These are phyloP conservation scores for Spongiforma sp. DNA, from an alignment of 1,284 basidiomycete genomes.

Conservation along the genomic window DNA sequence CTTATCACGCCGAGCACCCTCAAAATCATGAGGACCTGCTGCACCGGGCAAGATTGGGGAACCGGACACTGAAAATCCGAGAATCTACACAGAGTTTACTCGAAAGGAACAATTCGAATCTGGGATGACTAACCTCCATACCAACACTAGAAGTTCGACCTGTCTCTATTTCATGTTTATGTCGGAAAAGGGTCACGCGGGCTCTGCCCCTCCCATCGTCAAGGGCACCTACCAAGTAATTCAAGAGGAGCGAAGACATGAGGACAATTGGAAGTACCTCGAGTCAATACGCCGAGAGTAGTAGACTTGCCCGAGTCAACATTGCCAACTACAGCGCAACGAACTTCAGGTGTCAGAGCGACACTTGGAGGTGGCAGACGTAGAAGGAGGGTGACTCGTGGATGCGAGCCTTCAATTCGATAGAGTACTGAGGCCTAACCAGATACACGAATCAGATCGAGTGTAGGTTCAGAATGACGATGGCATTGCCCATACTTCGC, in stretches of 20 bases:
- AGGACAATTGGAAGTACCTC: constrained; percentile 49
- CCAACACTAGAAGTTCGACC: constrained; percentile 95
- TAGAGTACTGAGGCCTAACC: constrained; percentile 61
- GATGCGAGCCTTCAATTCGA: constrained; percentile 49
- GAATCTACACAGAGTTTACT: constrained; percentile 56
- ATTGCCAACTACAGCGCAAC: constrained; percentile 96
- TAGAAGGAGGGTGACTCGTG: constrained; percentile 63
- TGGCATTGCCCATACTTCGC: constrained; percentile 55
- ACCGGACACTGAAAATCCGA: constrained; percentile 82
- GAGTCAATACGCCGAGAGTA: constrained; percentile 86
- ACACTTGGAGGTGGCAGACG: constrained; percentile 76
- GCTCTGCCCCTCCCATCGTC: constrained; percentile 97
- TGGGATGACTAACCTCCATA: constrained; percentile 76
- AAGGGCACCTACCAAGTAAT: constrained; percentile 65
- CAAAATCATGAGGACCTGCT: constrained; percentile 58
- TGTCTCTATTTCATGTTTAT: constrained; percentile 98
- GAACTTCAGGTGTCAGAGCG: constrained; percentile 82
- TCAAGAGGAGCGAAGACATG: constrained; percentile 27
- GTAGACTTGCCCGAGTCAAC: constrained; percentile 96
- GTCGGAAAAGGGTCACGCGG: constrained; percentile 91
- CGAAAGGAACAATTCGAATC: constrained; percentile 2
- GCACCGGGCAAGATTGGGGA: constrained; percentile 76
- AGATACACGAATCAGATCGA: constrained; percentile 4
- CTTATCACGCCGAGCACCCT: constrained; percentile 79
- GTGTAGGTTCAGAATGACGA: neutral